Evolutionary conservation across 2,329 filamentous ascomycete genomes (phyloP).

Genomic region (Ploettnerulaceae sp.): DNA sequence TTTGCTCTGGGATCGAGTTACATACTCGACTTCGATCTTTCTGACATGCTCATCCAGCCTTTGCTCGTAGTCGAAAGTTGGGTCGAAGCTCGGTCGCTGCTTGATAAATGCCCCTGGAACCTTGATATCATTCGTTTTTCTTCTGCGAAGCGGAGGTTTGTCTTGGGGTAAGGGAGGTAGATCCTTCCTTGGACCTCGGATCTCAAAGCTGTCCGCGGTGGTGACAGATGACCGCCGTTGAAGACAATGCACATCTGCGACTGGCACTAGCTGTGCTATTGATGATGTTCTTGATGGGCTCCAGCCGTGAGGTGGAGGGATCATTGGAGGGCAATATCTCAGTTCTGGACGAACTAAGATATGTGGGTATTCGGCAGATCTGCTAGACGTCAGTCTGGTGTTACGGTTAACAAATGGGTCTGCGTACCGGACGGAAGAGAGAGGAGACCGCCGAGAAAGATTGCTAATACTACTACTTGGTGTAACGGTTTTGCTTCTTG

Average conservation of each 20-base stretch:
- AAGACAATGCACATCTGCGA: conserved; percentile 18
- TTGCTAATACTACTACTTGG: conserved; percentile 30
- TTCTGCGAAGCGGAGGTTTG: conserved; percentile 10
- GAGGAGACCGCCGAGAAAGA: conserved; percentile 24
- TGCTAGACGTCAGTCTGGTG: conserved; percentile 12
- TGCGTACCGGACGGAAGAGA: conserved; percentile 27
- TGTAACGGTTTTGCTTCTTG: conserved; percentile 19
- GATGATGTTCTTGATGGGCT: conserved; percentile 17
- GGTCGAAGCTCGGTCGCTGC: conserved; percentile 10
- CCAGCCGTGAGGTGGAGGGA: conserved; percentile 25
- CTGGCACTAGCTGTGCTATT: conserved; percentile 18
- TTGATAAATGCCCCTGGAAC: conserved; percentile 20
- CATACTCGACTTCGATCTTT: conserved; percentile 21
- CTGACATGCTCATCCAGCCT: conserved; percentile 22
- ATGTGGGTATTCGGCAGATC: conserved; percentile 27
- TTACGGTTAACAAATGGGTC: not conserved
- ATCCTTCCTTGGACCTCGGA: conserved; percentile 13
- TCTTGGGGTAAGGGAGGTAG: conserved; percentile 12
- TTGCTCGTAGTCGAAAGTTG: conserved; percentile 15
- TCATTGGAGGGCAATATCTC: conserved; percentile 22
- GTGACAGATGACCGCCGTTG: conserved; percentile 16
- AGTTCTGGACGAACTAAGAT: conserved; percentile 23
- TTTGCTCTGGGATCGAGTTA: conserved; percentile 11
- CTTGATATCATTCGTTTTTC: conserved; percentile 19
- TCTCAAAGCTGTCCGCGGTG: conserved; percentile 8